Conservation (phyloP, 2,329 filamentous ascomycete species). For the Verticillium zaregamsianum region DNA sequence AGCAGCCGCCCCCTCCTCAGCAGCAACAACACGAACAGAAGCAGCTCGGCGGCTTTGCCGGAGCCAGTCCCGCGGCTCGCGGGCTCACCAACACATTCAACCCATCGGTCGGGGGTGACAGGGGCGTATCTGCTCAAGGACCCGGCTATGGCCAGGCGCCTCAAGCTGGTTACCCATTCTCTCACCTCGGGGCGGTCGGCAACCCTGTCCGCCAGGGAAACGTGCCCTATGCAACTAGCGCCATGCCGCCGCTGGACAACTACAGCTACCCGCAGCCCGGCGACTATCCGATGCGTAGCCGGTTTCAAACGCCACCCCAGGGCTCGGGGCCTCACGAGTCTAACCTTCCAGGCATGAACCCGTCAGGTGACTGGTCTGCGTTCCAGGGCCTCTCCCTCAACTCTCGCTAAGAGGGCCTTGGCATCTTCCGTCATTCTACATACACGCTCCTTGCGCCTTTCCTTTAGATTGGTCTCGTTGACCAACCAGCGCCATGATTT, state of each 20-base stretch:
- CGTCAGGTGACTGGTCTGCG: slow-evolving; percentile 56
- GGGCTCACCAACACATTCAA: slow-evolving; percentile 38
- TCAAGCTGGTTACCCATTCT: slow-evolving; percentile 27
- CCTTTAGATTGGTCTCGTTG: neutral
- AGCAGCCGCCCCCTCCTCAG: slow-evolving; percentile 3
- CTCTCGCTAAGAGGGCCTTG: slow-evolving; percentile 39
- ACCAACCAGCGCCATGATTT: neutral
- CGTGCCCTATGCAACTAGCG: slow-evolving; percentile 32
- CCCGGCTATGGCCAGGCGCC: slow-evolving; percentile 28
- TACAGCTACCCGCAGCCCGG: slow-evolving; percentile 38
- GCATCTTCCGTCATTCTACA: neutral
- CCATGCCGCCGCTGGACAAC: slow-evolving; percentile 36
- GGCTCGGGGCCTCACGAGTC: slow-evolving; percentile 24
- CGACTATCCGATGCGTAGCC: slow-evolving; percentile 43
- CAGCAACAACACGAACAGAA: slow-evolving; percentile 26
- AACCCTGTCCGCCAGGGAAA: slow-evolving; percentile 30
- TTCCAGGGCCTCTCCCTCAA: slow-evolving; percentile 74
- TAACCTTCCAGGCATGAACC: slow-evolving; percentile 4
- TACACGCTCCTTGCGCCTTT: neutral
- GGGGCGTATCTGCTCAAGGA: slow-evolving; percentile 27
- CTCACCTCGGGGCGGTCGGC: slow-evolving; percentile 11
- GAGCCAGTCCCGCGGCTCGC: slow-evolving; percentile 30
- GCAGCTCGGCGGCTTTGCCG: slow-evolving; percentile 29
- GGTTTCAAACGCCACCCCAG: slow-evolving; percentile 38
- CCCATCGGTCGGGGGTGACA: slow-evolving; percentile 37